Evolutionary conservation across 2,329 filamentous ascomycete species (phyloP).

Genomic region (Xylariaceae sp.): DNA sequence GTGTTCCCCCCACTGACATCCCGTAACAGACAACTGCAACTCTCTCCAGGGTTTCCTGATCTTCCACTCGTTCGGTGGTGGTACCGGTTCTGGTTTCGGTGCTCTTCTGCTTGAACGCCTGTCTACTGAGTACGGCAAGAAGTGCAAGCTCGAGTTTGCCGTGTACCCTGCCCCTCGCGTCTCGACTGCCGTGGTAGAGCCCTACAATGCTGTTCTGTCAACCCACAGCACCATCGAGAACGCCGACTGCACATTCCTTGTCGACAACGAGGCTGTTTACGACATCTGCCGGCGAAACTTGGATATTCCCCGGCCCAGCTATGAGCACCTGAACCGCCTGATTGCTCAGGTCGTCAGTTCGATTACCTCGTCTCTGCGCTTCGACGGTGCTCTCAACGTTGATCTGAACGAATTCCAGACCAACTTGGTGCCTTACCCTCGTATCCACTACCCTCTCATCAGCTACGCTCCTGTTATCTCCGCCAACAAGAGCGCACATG

Average conservation of each 20-base stretch:
- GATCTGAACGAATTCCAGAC: slow-evolving; percentile 75
- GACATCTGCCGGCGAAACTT: slow-evolving; percentile 69
- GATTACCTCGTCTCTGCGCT: slow-evolving; percentile 66
- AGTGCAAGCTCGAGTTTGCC: slow-evolving; percentile 70
- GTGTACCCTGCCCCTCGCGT: slow-evolving; percentile 66
- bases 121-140: slow-evolving; percentile 69
- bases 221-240: slow-evolving; percentile 73
- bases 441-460: slow-evolving; percentile 69
- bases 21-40: slow-evolving; percentile 60
- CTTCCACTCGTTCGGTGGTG: slow-evolving; percentile 70
- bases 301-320: slow-evolving; percentile 62
- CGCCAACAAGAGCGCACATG: slow-evolving; percentile 70
- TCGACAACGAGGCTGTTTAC: slow-evolving; percentile 71
- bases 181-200: slow-evolving; percentile 66
- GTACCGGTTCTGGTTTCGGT: slow-evolving; percentile 67
- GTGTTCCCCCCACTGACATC: slow-evolving; percentile 17
- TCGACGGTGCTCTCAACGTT: slow-evolving; percentile 67
- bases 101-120: slow-evolving; percentile 67
- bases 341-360: slow-evolving; percentile 71
- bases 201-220: slow-evolving; percentile 67
- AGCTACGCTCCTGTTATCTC: slow-evolving; percentile 68
- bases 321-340: slow-evolving; percentile 66
- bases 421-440: slow-evolving; percentile 67
- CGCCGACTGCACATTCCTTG: slow-evolving; percentile 72
- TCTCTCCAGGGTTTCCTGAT: slow-evolving; percentile 68